Evolutionary conservation across 208 protist genomes (phyloP).

Genomic region (Crithidia acanthocephali): DNA sequence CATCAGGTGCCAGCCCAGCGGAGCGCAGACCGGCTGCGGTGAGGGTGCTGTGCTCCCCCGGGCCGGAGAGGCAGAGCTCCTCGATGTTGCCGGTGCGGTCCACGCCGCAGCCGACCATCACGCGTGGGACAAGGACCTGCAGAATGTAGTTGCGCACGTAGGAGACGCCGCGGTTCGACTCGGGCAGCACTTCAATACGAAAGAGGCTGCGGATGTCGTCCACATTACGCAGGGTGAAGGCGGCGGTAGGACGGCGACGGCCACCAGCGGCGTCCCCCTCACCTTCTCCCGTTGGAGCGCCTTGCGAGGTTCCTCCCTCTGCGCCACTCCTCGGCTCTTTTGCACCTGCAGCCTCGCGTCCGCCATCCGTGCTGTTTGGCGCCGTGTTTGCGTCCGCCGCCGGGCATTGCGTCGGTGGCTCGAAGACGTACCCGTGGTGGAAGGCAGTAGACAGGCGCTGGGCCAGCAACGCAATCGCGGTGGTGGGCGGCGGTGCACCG

Average conservation of each 20-base stretch:
- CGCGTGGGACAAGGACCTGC: conserved; percentile 62
- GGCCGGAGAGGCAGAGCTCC: conserved; percentile 37
- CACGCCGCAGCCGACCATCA: conserved; percentile 45
- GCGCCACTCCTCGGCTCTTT: background rate
- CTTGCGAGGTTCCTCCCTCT: conserved; percentile 7
- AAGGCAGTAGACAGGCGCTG: conserved; percentile 24
- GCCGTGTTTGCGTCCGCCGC: background rate
- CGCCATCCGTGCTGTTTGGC: background rate
- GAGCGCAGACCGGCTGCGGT: conserved; percentile 26
- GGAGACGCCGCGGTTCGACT: conserved; percentile 70
- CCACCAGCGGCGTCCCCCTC: background rate
- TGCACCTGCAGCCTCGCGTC: background rate
- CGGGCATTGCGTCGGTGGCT: conserved; percentile 12
- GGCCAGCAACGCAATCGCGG: conserved; percentile 17
- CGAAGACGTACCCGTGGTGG: conserved; percentile 50
- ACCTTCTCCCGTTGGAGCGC: background rate
- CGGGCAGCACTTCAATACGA: conserved; percentile 65
- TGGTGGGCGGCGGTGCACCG: background rate
- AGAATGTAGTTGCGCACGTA: conserved; percentile 92
- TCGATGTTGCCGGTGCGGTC: conserved; percentile 49
- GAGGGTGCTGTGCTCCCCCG: conserved; percentile 28
- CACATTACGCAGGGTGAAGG: conserved; percentile 41
- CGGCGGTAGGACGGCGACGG: conserved; percentile 7
- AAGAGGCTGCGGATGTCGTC: conserved; percentile 57
- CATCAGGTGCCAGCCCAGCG: conserved; percentile 10